Evolutionary conservation across 192 early-diverging fungal genomes (phyloP), one percentile per base, ranked within the genome.

Genomic region (Neocallimastix lanati): DNA sequence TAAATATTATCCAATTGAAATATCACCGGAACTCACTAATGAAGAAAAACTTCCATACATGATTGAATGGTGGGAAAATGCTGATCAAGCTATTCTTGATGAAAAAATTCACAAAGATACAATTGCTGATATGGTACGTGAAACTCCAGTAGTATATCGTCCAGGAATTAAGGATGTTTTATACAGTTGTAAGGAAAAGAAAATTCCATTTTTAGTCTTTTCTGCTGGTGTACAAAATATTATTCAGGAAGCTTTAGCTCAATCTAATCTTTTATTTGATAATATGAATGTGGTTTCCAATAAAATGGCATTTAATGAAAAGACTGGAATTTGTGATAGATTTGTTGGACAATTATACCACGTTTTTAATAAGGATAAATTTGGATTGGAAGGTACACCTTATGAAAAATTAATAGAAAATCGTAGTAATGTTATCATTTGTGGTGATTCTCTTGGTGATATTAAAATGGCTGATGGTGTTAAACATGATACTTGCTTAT

Each of bases 1-100:
- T 29, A 87, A 88, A n/a, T 94, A 91, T 82, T 92, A 92, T 81
- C 91, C 92, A 12, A 91, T 94, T 50, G 93, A 94, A 81, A 87
- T 94, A 25, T 81, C 83, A 21, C 81, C 83, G n/a, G 79, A 40
- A 0, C 35, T 92, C 33, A 80, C 86, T 58, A 77, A 80, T 38
- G 85, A 88, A 33, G 87, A 91, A 77, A 93, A 93, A 82, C 80
- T 86, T 21, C 84, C 85, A n/a, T 85, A 87, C 15, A 94, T 94
- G 92, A 81, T 86, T 18, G 88, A 89, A 29, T 94, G 93, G 93
- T 93, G 92, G 92, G 21, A 79, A 15, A 82, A 84, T 28, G 90
- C 91, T 28, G 90, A 93, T 78, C 79, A 85, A 29, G 78, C 82
- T 13, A 81, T 94, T 27, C 82, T 90, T 28, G 84, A 78, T 0